Percentiles rank a stretch among this genome's conserved stretches.
Conservation (phyloP, 1,284 basidiomycete species). For the Xerocomus cyaneibrunnescens region DNA sequence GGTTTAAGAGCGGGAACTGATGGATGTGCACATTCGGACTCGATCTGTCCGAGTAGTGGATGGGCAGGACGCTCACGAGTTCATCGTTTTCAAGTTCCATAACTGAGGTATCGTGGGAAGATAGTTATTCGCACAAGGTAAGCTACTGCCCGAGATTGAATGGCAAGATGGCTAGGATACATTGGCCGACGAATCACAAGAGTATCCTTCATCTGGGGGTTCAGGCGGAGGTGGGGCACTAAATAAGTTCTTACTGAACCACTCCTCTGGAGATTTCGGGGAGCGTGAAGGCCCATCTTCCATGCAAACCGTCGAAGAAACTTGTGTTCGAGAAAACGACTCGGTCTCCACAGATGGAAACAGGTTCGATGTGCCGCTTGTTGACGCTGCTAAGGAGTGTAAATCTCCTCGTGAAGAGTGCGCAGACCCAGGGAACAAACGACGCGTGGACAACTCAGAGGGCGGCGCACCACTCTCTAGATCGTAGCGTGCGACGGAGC, state of each 20-base stretch:
- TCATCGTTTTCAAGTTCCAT: conserved; percentile 45
- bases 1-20: conserved; percentile 72
- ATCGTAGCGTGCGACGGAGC: conserved; percentile 4
- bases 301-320: conserved; percentile 4
- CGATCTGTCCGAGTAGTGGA: conserved; percentile 64
- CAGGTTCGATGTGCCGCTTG: conserved; percentile 14
- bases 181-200: not conserved
- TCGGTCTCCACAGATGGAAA: conserved; percentile 9
- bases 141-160: too few relatives aligned
- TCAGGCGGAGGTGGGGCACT: conserved; percentile 3
- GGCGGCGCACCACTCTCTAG: not conserved
- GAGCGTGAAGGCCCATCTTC: conserved; percentile 5
- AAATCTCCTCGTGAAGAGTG: conserved; percentile 10
- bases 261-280: conserved; percentile 2
- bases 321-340: conserved; percentile 4
- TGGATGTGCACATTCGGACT: conserved; percentile 67
- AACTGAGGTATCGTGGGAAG: conserved; percentile 17
- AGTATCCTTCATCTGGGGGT: conserved; percentile 6
- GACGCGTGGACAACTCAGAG: conserved; percentile 1
- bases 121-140: not conserved
- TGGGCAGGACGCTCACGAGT: conserved; percentile 63
- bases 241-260: conserved; percentile 6
- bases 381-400: conserved; percentile 15
- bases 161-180: conserved; percentile 5
- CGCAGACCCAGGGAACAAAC: conserved; percentile 10